Evolutionary conservation across 257 asterid species (phyloP).

Genomic region (Salvia miltiorrhiza): DNA sequence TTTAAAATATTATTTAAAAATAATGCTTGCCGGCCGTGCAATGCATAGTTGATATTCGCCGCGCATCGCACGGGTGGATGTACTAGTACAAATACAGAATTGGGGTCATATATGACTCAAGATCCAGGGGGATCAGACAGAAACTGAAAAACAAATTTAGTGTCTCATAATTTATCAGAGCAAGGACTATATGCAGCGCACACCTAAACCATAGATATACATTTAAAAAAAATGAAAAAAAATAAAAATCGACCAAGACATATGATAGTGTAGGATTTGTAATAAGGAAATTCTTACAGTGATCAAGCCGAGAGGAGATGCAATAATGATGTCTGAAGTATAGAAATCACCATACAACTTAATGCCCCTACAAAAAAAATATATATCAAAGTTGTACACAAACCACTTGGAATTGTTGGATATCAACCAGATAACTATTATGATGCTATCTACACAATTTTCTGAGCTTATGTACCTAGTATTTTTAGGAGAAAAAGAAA

Average conservation of each 20-base stretch:
- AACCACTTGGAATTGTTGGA: neutral
- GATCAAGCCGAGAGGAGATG: slow-evolving; percentile 90
- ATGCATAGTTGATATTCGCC: no score
- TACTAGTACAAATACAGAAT: neutral
- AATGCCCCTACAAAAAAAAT: slow-evolving; percentile 49
- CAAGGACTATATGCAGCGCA: no score
- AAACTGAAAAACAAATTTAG: slow-evolving; percentile 13
- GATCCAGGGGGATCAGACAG: neutral
- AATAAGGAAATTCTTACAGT: slow-evolving; percentile 51
- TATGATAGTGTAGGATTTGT: neutral
- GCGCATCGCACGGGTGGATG: no score
- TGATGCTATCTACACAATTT: neutral
- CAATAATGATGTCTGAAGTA: slow-evolving; percentile 87
- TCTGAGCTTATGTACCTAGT: neutral
- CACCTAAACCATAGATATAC: neutral
- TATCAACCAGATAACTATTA: neutral
- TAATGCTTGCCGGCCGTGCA: no score
- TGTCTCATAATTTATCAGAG: neutral
- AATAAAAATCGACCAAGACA: slow-evolving; percentile 8
- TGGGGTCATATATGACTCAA: slow-evolving; percentile 3
- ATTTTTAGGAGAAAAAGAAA: no score
- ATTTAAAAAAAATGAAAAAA: slow-evolving; percentile 9
- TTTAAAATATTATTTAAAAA: no score
- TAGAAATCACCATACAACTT: slow-evolving; percentile 78
- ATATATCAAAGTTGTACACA: no score